Conservation (phyloP, 2,329 filamentous ascomycete genomes). For the Lecanosticta acicola region DNA sequence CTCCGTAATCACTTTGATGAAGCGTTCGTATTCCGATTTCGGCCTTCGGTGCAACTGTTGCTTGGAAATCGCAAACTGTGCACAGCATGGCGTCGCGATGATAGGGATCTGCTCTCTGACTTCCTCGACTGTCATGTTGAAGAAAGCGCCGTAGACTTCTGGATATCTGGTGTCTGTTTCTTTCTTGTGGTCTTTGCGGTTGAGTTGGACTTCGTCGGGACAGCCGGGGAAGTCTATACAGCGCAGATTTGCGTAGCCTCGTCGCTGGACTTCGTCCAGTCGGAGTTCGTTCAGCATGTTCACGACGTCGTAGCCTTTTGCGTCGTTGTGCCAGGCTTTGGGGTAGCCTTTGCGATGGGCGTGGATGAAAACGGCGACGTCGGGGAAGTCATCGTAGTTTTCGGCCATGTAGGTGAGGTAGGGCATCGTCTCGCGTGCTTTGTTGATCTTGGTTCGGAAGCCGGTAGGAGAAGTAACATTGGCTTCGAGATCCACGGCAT, state of each 20-base stretch:
- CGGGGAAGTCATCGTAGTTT: slow-evolving; percentile 36
- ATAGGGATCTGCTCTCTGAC: slow-evolving; percentile 14
- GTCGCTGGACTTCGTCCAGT: slow-evolving; percentile 18
- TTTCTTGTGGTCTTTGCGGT: slow-evolving; percentile 17
- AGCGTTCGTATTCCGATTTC: slow-evolving; percentile 33
- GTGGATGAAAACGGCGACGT: slow-evolving; percentile 29
- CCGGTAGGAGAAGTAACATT: slow-evolving; percentile 20
- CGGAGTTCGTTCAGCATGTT: slow-evolving; percentile 22
- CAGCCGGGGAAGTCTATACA: slow-evolving; percentile 24
- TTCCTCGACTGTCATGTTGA: slow-evolving; percentile 14
- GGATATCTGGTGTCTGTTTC: slow-evolving; percentile 19
- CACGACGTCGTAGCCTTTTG: slow-evolving; percentile 22
- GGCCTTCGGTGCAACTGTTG: slow-evolving; percentile 26
- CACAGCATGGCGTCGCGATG: slow-evolving; percentile 26
- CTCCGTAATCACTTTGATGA: slow-evolving; percentile 44
- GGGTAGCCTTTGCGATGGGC: slow-evolving; percentile 24
- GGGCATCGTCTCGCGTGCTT: slow-evolving; percentile 44
- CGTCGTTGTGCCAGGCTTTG: slow-evolving; percentile 29
- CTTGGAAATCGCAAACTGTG: slow-evolving; percentile 33
- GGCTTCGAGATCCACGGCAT: slow-evolving; percentile 37
- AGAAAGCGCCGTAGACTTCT: slow-evolving; percentile 22
- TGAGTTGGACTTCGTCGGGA: slow-evolving; percentile 21
- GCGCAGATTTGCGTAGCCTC: slow-evolving; percentile 28
- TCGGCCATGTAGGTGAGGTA: slow-evolving; percentile 46
- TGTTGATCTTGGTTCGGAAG: slow-evolving; percentile 29